Conservation (phyloP, 2,329 filamentous ascomycete species). For the Leptosphaerulina australis region DNA sequence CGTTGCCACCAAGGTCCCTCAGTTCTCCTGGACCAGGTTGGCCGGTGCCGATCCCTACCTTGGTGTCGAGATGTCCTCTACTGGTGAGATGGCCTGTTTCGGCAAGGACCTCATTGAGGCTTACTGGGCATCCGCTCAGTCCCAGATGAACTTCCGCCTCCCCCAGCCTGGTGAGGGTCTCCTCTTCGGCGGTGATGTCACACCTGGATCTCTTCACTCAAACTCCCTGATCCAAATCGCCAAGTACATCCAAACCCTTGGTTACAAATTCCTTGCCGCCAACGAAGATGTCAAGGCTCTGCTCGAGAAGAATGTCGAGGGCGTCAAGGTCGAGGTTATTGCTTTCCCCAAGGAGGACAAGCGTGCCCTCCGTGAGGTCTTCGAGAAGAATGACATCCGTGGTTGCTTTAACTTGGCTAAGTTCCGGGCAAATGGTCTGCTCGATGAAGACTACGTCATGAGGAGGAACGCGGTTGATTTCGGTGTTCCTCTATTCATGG, state of each 20-base stretch:
- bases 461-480: slow-evolving; percentile 98
- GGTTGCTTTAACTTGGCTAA: slow-evolving; percentile 95
- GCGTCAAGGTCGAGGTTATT: slow-evolving; percentile 81
- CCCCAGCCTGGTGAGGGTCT: slow-evolving; percentile 94
- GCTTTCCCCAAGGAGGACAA: slow-evolving; percentile 98
- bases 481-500: slow-evolving; percentile 96
- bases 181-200: slow-evolving; percentile 85
- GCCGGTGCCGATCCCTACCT: slow-evolving; percentile 97
- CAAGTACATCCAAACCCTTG: slow-evolving; percentile 84
- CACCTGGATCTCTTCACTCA: slow-evolving; percentile 52
- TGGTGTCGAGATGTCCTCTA: slow-evolving; percentile 96
- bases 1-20: slow-evolving; percentile 94
- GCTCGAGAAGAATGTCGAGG: slow-evolving; percentile 74
- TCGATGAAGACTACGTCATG: slow-evolving; percentile 98
- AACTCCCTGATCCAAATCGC: slow-evolving; percentile 78
- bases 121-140: slow-evolving; percentile 96
- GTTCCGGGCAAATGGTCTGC: slow-evolving; percentile 78
- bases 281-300: slow-evolving; percentile 80
- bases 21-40: slow-evolving; percentile 98
- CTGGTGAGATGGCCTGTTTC: slow-evolving; percentile 98
- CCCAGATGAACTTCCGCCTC: slow-evolving; percentile 98
- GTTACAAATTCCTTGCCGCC: slow-evolving; percentile 93
- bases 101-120: slow-evolving; percentile 94
- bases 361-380: slow-evolving; percentile 89
- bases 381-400: slow-evolving; percentile 94